Evolutionary conservation across 2,329 filamentous ascomycete species (phyloP).

Genomic region (Penicillium nordicum): DNA sequence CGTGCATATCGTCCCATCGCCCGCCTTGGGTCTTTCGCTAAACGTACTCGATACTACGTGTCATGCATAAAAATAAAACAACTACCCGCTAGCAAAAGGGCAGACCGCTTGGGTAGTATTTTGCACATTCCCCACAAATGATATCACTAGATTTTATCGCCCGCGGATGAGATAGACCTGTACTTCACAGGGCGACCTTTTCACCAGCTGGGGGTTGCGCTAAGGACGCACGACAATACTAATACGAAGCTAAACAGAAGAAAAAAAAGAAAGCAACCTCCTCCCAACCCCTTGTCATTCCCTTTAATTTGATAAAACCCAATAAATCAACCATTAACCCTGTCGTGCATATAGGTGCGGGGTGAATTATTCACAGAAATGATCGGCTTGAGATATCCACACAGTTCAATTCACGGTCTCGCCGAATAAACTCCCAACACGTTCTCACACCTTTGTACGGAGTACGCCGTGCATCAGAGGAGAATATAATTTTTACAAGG

Average conservation of each 20-base stretch:
- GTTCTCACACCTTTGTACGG: neutral
- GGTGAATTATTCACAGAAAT: constrained; percentile 2
- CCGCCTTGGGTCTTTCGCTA: neutral
- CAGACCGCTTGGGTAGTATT: neutral
- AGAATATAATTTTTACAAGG: neutral
- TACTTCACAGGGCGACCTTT: neutral
- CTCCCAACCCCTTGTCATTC: neutral
- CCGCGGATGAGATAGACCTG: neutral
- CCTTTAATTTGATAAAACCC: neutral
- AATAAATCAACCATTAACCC: neutral
- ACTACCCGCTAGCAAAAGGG: neutral
- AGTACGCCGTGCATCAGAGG: neutral
- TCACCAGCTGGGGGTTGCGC: neutral
- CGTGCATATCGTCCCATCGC: neutral
- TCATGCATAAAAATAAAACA: neutral
- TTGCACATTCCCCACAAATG: neutral
- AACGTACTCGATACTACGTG: neutral
- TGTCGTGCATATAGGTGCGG: neutral
- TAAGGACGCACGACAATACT: neutral
- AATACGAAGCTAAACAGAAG: neutral
- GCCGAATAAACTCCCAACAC: neutral
- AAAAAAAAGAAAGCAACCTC: neutral
- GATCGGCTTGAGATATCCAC: constrained; percentile 6
- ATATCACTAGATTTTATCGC: neutral
- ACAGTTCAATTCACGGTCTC: neutral